These are phyloP conservation scores for Lepiota brunneoincarnata DNA, from an alignment of 768 basidiomycete genomes.

Conservation along the genomic window DNA sequence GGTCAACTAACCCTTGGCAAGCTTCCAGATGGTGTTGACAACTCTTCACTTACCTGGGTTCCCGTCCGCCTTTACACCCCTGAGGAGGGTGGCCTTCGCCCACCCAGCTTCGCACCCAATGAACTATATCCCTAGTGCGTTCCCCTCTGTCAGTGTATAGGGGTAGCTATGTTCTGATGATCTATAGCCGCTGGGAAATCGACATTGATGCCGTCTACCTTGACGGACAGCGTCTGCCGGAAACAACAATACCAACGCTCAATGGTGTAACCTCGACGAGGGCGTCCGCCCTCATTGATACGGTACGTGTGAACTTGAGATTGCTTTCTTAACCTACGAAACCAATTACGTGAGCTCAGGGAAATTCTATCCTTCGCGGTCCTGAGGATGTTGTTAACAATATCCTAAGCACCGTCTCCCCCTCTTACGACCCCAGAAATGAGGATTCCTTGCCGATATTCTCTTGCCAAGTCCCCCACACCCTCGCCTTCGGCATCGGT, in stretches of 20 bases:
- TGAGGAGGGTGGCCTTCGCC: slow-evolving; percentile 51
- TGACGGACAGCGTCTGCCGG: slow-evolving; percentile 51
- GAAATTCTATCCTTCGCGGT: slow-evolving; percentile 70
- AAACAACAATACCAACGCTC: slow-evolving; percentile 46
- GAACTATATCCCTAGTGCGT: slow-evolving; percentile 41
- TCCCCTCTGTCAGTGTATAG: background rate
- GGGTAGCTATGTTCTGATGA: background rate
- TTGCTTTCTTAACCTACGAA: background rate
- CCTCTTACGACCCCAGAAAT: slow-evolving; percentile 27
- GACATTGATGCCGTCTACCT: slow-evolving; percentile 64
- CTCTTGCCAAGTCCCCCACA: slow-evolving; percentile 54
- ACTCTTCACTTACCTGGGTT: slow-evolving; percentile 65
- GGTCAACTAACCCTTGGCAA: slow-evolving; percentile 64
- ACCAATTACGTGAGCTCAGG: slow-evolving; percentile 31
- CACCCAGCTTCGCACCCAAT: slow-evolving; percentile 53
- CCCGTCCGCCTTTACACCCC: slow-evolving; percentile 55
- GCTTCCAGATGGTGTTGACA: slow-evolving; percentile 52
- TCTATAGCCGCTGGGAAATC: slow-evolving; percentile 57
- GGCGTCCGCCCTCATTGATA: slow-evolving; percentile 64
- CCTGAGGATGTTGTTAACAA: slow-evolving; percentile 60
- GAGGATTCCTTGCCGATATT: slow-evolving; percentile 28
- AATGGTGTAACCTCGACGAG: slow-evolving; percentile 27
- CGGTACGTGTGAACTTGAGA: slow-evolving; percentile 34
- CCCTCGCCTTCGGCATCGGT: slow-evolving; percentile 60
- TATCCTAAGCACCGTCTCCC: slow-evolving; percentile 38